A percentile compares a stretch with the other conserved stretches of the same genome.
Conservation (phyloP, 2,329 filamentous ascomycete genomes). For the Aspergillus pseudoviridinutans region DNA sequence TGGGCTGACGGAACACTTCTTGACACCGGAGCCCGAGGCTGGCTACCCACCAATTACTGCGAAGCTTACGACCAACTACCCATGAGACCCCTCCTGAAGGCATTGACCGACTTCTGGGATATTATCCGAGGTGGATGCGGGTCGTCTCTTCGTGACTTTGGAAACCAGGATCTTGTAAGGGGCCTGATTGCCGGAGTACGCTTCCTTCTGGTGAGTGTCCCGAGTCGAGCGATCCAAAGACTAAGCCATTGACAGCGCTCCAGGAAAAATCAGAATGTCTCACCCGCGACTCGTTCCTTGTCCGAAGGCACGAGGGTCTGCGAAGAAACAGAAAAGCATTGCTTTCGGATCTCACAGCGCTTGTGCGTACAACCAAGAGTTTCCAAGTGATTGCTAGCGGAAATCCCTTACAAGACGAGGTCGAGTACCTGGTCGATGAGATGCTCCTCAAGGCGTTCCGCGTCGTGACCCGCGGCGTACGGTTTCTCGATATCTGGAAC, state of each 20-base stretch:
- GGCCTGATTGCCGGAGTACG: conserved; percentile 91
- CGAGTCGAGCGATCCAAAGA: not conserved
- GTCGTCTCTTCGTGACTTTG: conserved; percentile 73
- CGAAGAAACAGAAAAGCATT: conserved; percentile 80
- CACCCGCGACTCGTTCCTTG: conserved; percentile 71
- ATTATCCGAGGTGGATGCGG: conserved; percentile 73
- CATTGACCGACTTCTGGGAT: conserved; percentile 89
- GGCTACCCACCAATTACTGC: conserved; percentile 98
- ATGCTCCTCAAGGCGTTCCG: conserved; percentile 92
- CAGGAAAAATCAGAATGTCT: conserved; percentile 86
- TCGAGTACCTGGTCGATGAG: conserved; percentile 69
- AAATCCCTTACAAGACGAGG: conserved; percentile 35
- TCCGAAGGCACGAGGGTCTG: conserved; percentile 71
- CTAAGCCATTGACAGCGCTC: conserved; percentile 1
- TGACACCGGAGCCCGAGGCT: conserved; percentile 79
- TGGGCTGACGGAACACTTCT: conserved; percentile 96
- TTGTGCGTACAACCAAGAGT: conserved; percentile 84
- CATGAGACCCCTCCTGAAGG: conserved; percentile 79
- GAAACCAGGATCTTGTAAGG: conserved; percentile 90
- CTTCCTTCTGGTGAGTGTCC: conserved; percentile 70
- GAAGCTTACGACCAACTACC: conserved; percentile 87
- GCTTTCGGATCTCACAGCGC: conserved; percentile 79
- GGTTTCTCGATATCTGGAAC: conserved; percentile 82
- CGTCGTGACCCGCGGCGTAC: conserved; percentile 84
- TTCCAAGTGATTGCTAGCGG: conserved; percentile 69